Evolutionary conservation across 176 grass and related monocot genomes (phyloP), one percentile per base, ranked within the genome.

Genomic region (Lolium rigidum): DNA sequence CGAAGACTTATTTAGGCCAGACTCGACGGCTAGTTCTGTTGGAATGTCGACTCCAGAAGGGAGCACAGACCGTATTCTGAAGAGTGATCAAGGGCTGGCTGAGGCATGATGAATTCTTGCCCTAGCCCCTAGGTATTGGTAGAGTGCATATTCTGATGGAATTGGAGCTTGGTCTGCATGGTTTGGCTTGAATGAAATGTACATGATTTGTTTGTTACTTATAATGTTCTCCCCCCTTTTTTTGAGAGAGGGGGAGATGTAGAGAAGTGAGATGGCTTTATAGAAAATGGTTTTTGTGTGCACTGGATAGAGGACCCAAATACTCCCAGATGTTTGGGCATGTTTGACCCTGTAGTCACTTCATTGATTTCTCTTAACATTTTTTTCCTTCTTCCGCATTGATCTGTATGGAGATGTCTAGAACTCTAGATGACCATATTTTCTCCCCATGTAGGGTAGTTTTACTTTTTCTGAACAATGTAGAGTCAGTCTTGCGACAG

Each of bases 1-100:
- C 14, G 88, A 87, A 10, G 89, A 92, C 10, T n/a, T 94, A 26
- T 94, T 94, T 51, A 90, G 74, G 52, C 76, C 85, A 67, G 85
- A 92, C 17, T 83, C 75, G n/a, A 67, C 31, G 0, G 69, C 74
- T 12, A 90, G 74, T 89, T 92, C 87, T 5, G 86, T 80, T 10
- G 76, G 58, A 87, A 89, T 50, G 38, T 84, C 90, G n/a, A 85
- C 68, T 44, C 87, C 74, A 10, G 90, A 94, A 13, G 85, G 69
- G 37, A 85, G 86, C 49, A 55, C 86, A 3, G 86, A 88, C 17
- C 47, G n/a, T 76, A 78, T 16, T 55, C 82, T 63, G 41, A 85
- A 85, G 54, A 70, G 64, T 39, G 86, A 77, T 25, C 6, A 77
- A 55, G 86, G 57, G 49, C 67, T 46, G 52, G 77, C 1, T 44